Percentiles rank a stretch among this genome's conserved stretches.
Conservation (phyloP, 257 asterid species). For the Coffea eugenioides region DNA sequence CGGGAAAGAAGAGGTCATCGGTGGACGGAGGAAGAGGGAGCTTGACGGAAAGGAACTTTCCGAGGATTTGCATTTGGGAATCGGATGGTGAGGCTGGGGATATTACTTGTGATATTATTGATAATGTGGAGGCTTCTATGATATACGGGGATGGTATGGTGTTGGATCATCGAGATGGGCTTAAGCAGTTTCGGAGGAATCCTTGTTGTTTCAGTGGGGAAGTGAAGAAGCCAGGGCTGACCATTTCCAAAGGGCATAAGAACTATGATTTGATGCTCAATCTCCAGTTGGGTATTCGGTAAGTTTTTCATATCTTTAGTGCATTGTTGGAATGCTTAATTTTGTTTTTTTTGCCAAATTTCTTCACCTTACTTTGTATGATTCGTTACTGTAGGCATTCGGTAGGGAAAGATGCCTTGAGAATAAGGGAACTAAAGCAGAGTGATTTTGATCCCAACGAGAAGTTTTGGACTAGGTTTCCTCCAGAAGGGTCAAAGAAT, state of each 20-base stretch:
- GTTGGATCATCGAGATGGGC: conserved; percentile 50
- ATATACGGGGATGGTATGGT: conserved; percentile 55
- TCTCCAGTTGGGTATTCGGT: conserved; percentile 98
- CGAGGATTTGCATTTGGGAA: conserved; percentile 94
- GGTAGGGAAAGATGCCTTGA: conserved; percentile 76
- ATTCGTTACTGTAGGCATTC: conserved; percentile 47
- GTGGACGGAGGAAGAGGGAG: conserved; percentile 47
- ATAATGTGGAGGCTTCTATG: conserved; percentile 79
- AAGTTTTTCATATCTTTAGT: conserved; percentile 2
- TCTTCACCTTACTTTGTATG: background rate
- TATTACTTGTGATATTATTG: conserved; percentile 91
- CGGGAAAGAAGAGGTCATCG: conserved; percentile 65
- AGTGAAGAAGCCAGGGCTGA: conserved; percentile 83
- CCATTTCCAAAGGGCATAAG: conserved; percentile 90
- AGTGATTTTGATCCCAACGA: conserved; percentile 89
- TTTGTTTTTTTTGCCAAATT: background rate
- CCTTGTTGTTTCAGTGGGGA: conserved; percentile 62
- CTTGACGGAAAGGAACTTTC: conserved; percentile 56
- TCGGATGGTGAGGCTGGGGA: conserved; percentile 97
- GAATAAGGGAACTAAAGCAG: conserved; percentile 47
- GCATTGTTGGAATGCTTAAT: background rate
- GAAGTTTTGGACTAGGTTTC: conserved; percentile 92
- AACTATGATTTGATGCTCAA: conserved; percentile 93
- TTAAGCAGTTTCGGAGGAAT: conserved; percentile 72
- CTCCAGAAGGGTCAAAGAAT: conserved; percentile 73